These are phyloP conservation scores for Davidsoniella eucalypti DNA, from an alignment of 2,329 filamentous ascomycete species.

Conservation along the genomic window DNA sequence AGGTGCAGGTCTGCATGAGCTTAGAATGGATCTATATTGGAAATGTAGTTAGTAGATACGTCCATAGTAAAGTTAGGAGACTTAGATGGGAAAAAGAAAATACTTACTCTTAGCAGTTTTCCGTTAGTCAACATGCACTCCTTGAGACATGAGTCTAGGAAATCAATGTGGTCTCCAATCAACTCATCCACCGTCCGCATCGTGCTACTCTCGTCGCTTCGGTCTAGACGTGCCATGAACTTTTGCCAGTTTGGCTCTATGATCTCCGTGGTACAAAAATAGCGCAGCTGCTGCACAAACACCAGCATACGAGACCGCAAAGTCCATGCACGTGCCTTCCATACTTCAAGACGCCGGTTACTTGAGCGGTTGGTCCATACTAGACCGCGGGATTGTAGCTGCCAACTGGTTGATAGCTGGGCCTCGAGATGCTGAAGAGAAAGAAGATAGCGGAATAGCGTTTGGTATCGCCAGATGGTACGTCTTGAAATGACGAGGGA, in stretches of 20 bases:
- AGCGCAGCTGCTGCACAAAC: constrained; percentile 90
- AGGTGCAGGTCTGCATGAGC: constrained; percentile 85
- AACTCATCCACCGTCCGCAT: constrained; percentile 80
- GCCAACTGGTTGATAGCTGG: constrained; percentile 74
- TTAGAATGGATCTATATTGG: constrained; percentile 74
- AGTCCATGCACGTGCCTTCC: constrained; percentile 88
- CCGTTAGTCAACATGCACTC: constrained; percentile 98
- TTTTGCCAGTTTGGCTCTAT: constrained; percentile 96
- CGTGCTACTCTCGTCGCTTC: constrained; percentile 26
- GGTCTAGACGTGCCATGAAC: constrained; percentile 74
- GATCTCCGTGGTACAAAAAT: constrained; percentile 93
- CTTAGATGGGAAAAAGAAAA: background rate
- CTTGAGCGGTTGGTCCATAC: constrained; percentile 72
- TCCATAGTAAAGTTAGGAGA: background rate
- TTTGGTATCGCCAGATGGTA: constrained; percentile 91
- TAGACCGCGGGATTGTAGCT: constrained; percentile 65
- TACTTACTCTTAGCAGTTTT: constrained; percentile 68
- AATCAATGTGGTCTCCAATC: constrained; percentile 98
- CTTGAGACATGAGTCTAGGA: constrained; percentile 91
- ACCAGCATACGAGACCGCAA: constrained; percentile 86
- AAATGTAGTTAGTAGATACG: background rate
- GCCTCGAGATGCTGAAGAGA: constrained; percentile 81
- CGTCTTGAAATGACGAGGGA: constrained; percentile 92
- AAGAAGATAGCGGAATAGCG: constrained; percentile 85
- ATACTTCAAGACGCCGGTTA: constrained; percentile 60